Base-by-base conservation (phyloP, 2,329 filamentous ascomycete species). In the Phyllosticta citriasiana region DNA sequence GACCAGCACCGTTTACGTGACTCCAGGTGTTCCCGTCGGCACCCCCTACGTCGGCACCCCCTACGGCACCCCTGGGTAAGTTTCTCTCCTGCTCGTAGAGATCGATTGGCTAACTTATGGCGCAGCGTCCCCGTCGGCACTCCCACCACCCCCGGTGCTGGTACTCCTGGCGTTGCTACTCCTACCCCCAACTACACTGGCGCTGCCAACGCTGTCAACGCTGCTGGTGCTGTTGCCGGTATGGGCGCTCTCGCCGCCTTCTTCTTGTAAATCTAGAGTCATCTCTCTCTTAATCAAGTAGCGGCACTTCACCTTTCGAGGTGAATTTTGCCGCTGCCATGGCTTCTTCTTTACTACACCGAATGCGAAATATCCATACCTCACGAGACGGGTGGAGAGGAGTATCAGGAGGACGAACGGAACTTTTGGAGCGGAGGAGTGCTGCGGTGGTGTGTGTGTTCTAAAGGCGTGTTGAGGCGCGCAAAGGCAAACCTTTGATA, bases 241-340 rank as follows among this genome's bases (percentile, higher is more conserved):
- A 66, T 74, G 65, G 73, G 72, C 73, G 73, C 72, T 66, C 68
- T 75, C 67, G 73, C 73, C 64, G 73, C 73, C 71, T 67, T 75
- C 67, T 74, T 75, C 72, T 71, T 75, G 70, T 75, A 74, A 73
- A 73, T 63, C 70, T 72, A 40, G 56, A 61, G 59, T 61, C 59
- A 61, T 71, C 72, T 70, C 60, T 66, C 40, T 47, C 40, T 47
- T n/a, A 47, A 47, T 47, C 16, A 19, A 47, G 40, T 16, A 47
- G 40, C n/a, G n/a, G 40, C 40, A 2, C 14, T 47, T 47, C 14
- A 6, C 40, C 40, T 47, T 7, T 47, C 6, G 40, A n/a, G 40
- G 40, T 47, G 40, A 47, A n/a, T 47, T 19, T 16, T 47, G 14
- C 27, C 9, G 27, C 40, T 47, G 14, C 14, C 40, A 47, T 47